These are phyloP conservation scores for Picochlorum sp. DNA, from an alignment of 139 green algal genomes.

Conservation along the genomic window DNA sequence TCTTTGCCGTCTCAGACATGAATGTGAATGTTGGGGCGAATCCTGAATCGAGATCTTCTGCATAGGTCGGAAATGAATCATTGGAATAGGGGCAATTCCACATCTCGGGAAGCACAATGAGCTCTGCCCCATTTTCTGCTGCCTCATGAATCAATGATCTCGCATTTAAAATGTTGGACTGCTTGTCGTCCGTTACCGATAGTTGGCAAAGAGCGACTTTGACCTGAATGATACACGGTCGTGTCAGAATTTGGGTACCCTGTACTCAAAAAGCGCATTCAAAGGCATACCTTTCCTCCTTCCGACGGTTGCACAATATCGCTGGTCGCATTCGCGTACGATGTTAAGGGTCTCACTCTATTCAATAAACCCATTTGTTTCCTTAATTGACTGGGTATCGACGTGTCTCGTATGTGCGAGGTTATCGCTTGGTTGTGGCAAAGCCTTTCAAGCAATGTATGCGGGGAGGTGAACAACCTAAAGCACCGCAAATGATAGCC, in stretches of 20 bases:
- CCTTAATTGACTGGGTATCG: background rate
- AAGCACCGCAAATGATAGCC: too few species aligned
- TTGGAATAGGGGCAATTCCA: constrained; percentile 98
- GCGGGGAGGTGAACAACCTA: too few species aligned
- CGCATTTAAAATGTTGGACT: constrained; percentile 69
- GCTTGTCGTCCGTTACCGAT: constrained; percentile 65
- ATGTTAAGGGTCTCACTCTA: constrained; percentile 4
- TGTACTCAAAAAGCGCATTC: background rate
- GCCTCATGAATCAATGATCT: constrained; percentile 56
- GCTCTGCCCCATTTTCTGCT: constrained; percentile 42
- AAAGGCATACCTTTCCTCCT: constrained; percentile 4
- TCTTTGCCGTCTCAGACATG: constrained; percentile 29
- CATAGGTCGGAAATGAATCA: constrained; percentile 84
- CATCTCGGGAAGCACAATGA: constrained; percentile 91
- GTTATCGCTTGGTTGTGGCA: too few species aligned
- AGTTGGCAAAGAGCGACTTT: constrained; percentile 93
- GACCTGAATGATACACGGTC: constrained; percentile 47
- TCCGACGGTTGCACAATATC: constrained; percentile 1
- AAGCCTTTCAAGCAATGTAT: too few species aligned
- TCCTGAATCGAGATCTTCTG: constrained; percentile 74
- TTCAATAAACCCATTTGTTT: constrained; percentile 7
- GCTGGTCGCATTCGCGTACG: constrained; percentile 10
- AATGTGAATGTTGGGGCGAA: constrained; percentile 32
- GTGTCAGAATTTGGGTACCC: background rate
- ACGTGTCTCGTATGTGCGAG: background rate